Base-by-base conservation (phyloP, 768 basidiomycete genomes). In the Boletellus emodensis region DNA sequence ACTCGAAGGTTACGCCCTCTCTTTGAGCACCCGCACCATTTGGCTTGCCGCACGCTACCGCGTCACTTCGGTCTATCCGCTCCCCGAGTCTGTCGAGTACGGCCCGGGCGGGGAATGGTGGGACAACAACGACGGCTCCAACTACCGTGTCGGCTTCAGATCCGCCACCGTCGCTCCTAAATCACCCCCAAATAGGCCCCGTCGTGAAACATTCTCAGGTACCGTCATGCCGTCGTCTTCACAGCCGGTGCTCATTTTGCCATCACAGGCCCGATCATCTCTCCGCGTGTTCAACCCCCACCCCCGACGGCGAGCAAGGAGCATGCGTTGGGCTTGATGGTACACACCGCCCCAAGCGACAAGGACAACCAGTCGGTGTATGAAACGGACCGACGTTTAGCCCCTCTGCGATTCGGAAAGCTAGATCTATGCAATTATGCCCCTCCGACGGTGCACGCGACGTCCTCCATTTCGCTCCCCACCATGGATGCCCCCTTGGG, bases 101-200 rank as follows among this genome's bases (percentile, higher is more conserved):
- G 67, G 76, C 61, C 62, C 69, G 8, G 80, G 75, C 15, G 79
- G 80, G 1, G 94, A 98, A 71, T 88, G 86, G 78, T 98, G 95
- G 95, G 95, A 98, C 71, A 94, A 93, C 64, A 95, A 95, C 58
- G 69, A 58, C 3, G 85, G 84, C 0, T 56, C 65, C 55, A 94
- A 98, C 65, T 97, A 94, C 72, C 72, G 78, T 22, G 71, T 96
- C 46, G 75, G 69, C 22, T 98, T 97, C 70, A 65, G 69, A 45
- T 30, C 59, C 10, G 48, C 44, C 7, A 6, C 49, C 4, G n/a
- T 44, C 1, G 4, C 43, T 6, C 6, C 53, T 3, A 13, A 41
- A 9, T 10, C 34, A 18, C 3, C 26, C 0, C 42, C 33, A 6
- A 45, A 7, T n/a, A 61, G 46, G 32, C 38, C 48, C 11, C 61